Base-by-base conservation (phyloP, 208 protist species). In the Porcisia deanei region DNA sequence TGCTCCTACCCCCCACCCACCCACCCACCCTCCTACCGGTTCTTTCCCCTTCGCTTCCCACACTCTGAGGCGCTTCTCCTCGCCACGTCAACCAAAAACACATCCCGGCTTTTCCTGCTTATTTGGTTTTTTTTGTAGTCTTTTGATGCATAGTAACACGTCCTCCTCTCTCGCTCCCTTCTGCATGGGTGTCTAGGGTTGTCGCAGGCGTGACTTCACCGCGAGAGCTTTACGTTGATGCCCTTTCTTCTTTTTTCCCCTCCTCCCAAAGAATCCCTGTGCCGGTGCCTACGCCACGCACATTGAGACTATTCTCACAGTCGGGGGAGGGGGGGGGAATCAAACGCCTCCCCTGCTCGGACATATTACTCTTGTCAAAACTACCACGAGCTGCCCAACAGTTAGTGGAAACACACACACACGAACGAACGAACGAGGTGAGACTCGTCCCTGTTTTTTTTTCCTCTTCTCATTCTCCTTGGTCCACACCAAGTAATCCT, bases 171-270 rank as follows among this genome's bases (percentile, higher is more conserved):
- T 6, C 39, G 10, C 22, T 22, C 25, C 8, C n/a, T 25, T 37
- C 43, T 58, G 43, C 18, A 1, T 37, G 4, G 12, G 25, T 71
- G n/a, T 71, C 37, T 5, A 43, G 47, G 64, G 20, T 3, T 49
- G 43, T 69, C 1, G 41, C 20, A 45, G 30, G 43, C 64, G n/a
- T 39, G 18, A 39, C 9, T 16, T 22, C 49, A 16, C 30, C n/a
- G 14, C 43, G 2, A 59, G 16, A 34, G 7, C 25, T 76, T 43
- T 57, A 20, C 70, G 30, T 71, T 66, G 39, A n/a, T 30, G 30
- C 30, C 30, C 77, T 57, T 55, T 54, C 6, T 80, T 75, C 43
- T 72, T 39, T 73, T 77, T 76, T 43, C 68, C 45, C 1, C 39
- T 73, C 43, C 37, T 1, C 25, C 58, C 30, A 30, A 30, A 30